Base-by-base conservation (phyloP, 305 asterid genomes). In the Fraxinus nigra region DNA sequence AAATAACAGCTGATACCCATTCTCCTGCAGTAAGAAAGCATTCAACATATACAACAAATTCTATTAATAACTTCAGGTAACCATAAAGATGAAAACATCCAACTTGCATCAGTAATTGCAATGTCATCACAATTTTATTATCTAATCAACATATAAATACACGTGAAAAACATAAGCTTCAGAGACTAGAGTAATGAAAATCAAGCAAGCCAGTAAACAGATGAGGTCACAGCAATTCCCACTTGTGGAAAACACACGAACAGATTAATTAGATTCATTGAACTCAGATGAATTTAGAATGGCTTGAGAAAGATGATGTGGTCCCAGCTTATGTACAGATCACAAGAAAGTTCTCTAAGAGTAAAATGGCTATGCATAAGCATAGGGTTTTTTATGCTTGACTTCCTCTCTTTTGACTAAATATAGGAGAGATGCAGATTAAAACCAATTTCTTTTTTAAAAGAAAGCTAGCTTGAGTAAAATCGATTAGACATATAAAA, bases 1-100 rank as follows among this genome's bases (percentile, higher is more conserved):
- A 87, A 95, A 95, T 81, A 95, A 91, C 73, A 95, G 93, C 86
- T 95, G 98, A 89, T 93, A 95, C 34, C 98, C 98, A 78, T 95
- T 93, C 87, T 92, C 98, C 98, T 93, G 89, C 37, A 79, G 73
- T 84, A 83, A 65, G 16, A 65, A 61, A 65, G 34, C n/a, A 1
- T 65, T 65, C 73, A 65, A 24, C n/a, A 10, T 65, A 11, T 65
- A 26, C 73, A 9, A 65, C 33, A 22, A 24, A 26, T 65, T 65
- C 7, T 8, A 67, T 67, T 67, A 67, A 67, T 22, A 11, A 67
- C 18, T 26, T 3, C 3, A 65, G 34, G 13, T 10, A 65, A 65
- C 73, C 73, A 24, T 65, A 65, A 24, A 63, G 26, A 26, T 65
- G 7, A 26, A 65, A 24, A 65, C 16, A 22, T 26, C n/a, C n/a